Evolutionary conservation across 495 filamentous ascomycete species (phyloP).

Genomic region (Chlorociboria aeruginascens): DNA sequence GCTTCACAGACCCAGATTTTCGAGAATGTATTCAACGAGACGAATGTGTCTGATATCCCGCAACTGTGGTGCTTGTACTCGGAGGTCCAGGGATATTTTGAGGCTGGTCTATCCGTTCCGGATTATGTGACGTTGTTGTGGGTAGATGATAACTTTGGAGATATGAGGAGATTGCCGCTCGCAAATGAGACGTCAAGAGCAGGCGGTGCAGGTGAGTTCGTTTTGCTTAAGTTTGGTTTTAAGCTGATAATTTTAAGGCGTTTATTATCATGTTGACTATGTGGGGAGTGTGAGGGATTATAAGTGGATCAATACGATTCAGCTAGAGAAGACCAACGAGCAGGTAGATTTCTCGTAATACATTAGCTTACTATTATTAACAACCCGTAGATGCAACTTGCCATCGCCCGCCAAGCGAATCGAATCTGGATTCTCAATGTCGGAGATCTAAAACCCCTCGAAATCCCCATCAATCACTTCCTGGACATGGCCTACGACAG

Average conservation of each 20-base stretch:
- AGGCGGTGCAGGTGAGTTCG: constrained; percentile 38
- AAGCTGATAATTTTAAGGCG: constrained; percentile 26
- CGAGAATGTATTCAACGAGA: constrained; percentile 37
- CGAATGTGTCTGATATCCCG: constrained; percentile 43
- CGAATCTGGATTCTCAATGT: constrained; percentile 70
- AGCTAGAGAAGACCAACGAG: constrained; percentile 51
- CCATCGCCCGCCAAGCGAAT: constrained; percentile 48
- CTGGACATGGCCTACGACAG: constrained; percentile 57
- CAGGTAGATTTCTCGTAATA: constrained; percentile 21
- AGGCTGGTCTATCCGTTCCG: constrained; percentile 50
- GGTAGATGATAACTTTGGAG: constrained; percentile 69
- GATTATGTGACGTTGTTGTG: constrained; percentile 65
- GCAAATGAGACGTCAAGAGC: constrained; percentile 44
- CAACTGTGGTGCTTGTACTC: constrained; percentile 67
- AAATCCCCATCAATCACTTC: constrained; percentile 57
- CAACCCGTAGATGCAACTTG: constrained; percentile 38
- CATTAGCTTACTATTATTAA: neutral
- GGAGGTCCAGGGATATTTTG: constrained; percentile 57
- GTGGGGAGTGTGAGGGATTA: constrained; percentile 52
- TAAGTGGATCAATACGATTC: constrained; percentile 64
- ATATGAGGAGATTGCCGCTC: constrained; percentile 52
- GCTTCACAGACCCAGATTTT: constrained; percentile 45
- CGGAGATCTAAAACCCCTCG: constrained; percentile 59
- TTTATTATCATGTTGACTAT: constrained; percentile 71
- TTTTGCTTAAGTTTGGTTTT: neutral